phyloP scores from a whole-genome alignment of 768 basidiomycete genomes.

The Termitomyces sp. region DNA sequence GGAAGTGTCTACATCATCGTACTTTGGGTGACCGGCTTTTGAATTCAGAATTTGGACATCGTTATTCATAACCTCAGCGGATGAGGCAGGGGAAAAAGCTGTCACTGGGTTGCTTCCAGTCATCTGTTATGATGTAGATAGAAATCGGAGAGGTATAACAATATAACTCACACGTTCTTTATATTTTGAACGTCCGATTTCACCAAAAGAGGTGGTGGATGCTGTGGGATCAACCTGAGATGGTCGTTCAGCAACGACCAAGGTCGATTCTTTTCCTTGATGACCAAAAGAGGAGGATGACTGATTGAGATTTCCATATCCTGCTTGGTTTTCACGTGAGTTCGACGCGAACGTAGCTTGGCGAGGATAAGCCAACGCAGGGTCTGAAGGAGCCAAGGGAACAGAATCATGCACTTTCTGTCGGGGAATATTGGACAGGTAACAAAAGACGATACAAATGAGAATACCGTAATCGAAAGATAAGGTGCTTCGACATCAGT shows the following conservation, averaged over 20 bases:
- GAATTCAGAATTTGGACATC: neutral
- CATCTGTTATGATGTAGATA: neutral
- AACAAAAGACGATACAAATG: neutral
- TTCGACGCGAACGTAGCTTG: neutral
- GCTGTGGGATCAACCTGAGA: conserved; percentile 9
- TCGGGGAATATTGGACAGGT: neutral
- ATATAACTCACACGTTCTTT: neutral
- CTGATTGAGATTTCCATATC: neutral
- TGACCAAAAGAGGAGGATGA: conserved; percentile 13
- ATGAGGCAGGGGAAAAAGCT: neutral
- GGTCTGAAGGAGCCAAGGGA: neutral
- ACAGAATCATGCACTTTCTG: neutral
- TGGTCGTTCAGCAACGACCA: conserved; percentile 6
- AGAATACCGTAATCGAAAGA: conserved; percentile 1
- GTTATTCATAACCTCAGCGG: neutral
- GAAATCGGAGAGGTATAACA: neutral
- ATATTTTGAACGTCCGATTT: neutral
- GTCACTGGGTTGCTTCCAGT: neutral
- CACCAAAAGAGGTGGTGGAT: neutral
- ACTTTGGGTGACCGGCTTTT: neutral
- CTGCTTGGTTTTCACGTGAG: conserved; percentile 8
- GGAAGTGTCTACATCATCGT: conserved; percentile 1
- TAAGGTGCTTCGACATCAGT: conserved; percentile 26
- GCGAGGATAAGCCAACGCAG: neutral
- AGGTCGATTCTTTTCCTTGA: conserved; percentile 15